Percentiles rank a stretch among this genome's conserved stretches.
These are phyloP conservation scores for Candida tetrigidarum DNA, from an alignment of 1,139 yeast genomes.

Conservation along the genomic window DNA sequence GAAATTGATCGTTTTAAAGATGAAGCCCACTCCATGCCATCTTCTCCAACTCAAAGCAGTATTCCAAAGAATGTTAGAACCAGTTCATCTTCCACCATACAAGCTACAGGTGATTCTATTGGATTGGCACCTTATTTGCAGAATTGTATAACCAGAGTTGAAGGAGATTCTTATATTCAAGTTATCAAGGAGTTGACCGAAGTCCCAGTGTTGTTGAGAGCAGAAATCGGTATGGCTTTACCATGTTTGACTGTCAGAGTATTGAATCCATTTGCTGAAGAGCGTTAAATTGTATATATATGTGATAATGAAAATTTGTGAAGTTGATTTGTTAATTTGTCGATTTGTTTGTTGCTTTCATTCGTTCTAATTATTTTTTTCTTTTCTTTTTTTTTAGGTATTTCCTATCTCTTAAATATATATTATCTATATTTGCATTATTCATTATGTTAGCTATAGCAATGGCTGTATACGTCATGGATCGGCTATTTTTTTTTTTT, in stretches of 20 bases:
- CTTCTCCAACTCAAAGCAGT: constrained; percentile 30
- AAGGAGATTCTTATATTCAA: constrained; percentile 69
- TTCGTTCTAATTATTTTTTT: too few relatives aligned
- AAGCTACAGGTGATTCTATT: constrained; percentile 13
- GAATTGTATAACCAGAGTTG: constrained; percentile 58
- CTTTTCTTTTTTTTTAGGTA: too few relatives aligned
- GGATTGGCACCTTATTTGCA: constrained; percentile 62
- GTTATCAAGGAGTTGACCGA: constrained; percentile 77
- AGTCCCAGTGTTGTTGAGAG: constrained; percentile 85
- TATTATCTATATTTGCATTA: too few relatives aligned
- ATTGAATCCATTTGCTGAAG: constrained; percentile 74
- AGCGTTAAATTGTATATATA: too few relatives aligned
- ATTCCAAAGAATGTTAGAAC: constrained; percentile 30
- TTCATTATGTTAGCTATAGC: too few relatives aligned
- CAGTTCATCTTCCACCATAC: constrained; percentile 26
- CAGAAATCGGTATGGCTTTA: constrained; percentile 93
- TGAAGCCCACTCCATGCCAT: constrained; percentile 29
- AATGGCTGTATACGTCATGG: too few relatives aligned
- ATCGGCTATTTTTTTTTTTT: too few relatives aligned
- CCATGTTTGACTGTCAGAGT: constrained; percentile 95
- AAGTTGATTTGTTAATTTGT: too few relatives aligned
- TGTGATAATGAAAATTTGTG: neutral
- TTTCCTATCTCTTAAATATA: too few relatives aligned
- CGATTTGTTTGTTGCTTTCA: neutral
- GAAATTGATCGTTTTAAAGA: constrained; percentile 9